Conservation (phyloP, 1,284 basidiomycete species). For the Melampsora americana region DNA sequence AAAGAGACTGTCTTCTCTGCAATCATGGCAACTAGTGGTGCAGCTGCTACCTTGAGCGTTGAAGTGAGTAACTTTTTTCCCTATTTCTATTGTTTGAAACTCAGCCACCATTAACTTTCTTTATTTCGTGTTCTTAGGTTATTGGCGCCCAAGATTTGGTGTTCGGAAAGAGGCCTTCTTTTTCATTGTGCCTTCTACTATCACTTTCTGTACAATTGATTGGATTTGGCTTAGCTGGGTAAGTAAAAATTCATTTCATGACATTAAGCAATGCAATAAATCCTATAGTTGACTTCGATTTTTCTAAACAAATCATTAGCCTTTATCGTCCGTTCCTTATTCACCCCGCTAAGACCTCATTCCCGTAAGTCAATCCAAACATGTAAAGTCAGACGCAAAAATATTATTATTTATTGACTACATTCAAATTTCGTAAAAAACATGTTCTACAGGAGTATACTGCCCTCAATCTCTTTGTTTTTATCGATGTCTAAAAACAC, state of each 20-base stretch:
- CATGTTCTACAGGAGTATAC: conserved; percentile 6
- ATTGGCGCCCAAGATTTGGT: conserved; percentile 25
- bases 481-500: conserved; percentile 19
- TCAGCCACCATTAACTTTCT: background rate
- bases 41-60: conserved; percentile 20
- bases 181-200: conserved; percentile 12
- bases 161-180: conserved; percentile 19
- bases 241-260: background rate
- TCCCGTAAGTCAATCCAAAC: conserved; percentile 14
- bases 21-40: conserved; percentile 33
- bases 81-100: background rate
- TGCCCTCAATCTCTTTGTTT: conserved; percentile 32
- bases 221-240: conserved; percentile 42
- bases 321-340: conserved; percentile 42
- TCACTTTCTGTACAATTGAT: conserved; percentile 33
- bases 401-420: background rate
- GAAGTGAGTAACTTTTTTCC: conserved; percentile 17
- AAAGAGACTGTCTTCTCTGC: conserved; percentile 39
- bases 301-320: background rate
- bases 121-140: conserved; percentile 12
- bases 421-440: background rate
- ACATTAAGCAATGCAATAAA: background rate
- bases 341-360: conserved; percentile 23
- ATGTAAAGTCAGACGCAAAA: background rate
- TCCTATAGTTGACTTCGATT: background rate